These are phyloP conservation scores for Candida silvicultrix DNA, from an alignment of 805 yeast species.

Conservation along the genomic window DNA sequence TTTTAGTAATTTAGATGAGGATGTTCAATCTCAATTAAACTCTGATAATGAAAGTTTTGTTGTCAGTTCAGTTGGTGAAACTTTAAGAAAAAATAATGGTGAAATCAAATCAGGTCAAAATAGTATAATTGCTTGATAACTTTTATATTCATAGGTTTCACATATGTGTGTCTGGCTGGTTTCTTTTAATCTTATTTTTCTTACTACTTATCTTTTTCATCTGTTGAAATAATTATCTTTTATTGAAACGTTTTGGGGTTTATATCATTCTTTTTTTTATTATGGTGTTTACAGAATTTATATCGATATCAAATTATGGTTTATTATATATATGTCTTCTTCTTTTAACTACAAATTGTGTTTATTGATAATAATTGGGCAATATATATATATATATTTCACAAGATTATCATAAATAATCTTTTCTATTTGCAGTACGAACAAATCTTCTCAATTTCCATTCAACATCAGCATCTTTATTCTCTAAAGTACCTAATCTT, in stretches of 20 bases:
- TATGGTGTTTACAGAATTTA: no score
- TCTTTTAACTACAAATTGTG: no score
- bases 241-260: no score
- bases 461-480: slow-evolving; percentile 96
- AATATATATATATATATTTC: no score
- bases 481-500: slow-evolving; percentile 84
- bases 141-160: no score
- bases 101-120: slow-evolving; percentile 18
- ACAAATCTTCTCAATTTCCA: slow-evolving; percentile 93
- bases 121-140: slow-evolving; percentile 9
- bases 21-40: neutral
- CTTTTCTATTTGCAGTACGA: slow-evolving; percentile 93
- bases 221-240: no score
- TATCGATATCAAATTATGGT: no score
- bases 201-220: no score
- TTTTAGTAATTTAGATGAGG: slow-evolving; percentile 1
- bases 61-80: slow-evolving; percentile 27
- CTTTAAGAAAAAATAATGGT: slow-evolving; percentile 24
- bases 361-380: no score
- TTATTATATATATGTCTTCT: no score
- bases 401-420: slow-evolving; percentile 60
- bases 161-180: neutral
- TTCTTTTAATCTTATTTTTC: neutral
- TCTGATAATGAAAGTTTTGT: slow-evolving; percentile 23
- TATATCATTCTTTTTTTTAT: no score